A percentile compares a stretch with the other conserved stretches of the same genome.
Conservation (phyloP, 495 filamentous ascomycete species). For the Corynascus novoguineensis region DNA sequence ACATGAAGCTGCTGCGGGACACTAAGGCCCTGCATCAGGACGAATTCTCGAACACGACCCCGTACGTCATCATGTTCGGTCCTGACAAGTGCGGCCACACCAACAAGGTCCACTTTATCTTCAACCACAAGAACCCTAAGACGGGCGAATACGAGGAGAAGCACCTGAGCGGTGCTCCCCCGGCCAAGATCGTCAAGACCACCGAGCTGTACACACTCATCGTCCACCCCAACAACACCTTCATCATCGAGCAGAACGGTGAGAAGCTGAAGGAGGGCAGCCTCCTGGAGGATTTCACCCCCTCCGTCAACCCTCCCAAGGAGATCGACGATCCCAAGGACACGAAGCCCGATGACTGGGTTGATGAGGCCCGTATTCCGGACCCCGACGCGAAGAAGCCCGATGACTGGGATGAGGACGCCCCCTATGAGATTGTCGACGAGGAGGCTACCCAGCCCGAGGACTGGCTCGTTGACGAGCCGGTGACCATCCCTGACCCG, state of each 20-base stretch:
- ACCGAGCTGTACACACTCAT: conserved; percentile 93
- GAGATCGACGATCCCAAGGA: conserved; percentile 98
- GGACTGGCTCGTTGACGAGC: conserved; percentile 95
- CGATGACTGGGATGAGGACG: conserved; percentile 98
- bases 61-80: conserved; percentile 99
- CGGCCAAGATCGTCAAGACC: conserved; percentile 82
- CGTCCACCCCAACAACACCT: conserved; percentile 92
- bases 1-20: conserved; percentile 97
- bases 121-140: conserved; percentile 99
- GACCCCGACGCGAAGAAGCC: conserved; percentile 96
- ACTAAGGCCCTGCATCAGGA: conserved; percentile 95
- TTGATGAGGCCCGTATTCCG: conserved; percentile 82
- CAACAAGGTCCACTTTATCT: conserved; percentile 99
- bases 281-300: conserved; percentile 90
- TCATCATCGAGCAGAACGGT: conserved; percentile 84
- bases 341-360: conserved; percentile 91
- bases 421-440: conserved; percentile 90
- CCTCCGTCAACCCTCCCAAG: conserved; percentile 86
- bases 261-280: conserved; percentile 78
- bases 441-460: conserved; percentile 87
- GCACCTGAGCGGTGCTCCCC: conserved; percentile 80
- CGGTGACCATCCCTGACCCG: conserved; percentile 80
- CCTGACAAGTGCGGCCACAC: conserved; percentile 99
- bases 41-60: conserved; percentile 95
- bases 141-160: conserved; percentile 99